A percentile compares a stretch with the other conserved stretches of the same genome.
Evolutionary conservation across 1,284 basidiomycete genomes (phyloP).

Genomic region (Austroboletus novae-zelandiae): DNA sequence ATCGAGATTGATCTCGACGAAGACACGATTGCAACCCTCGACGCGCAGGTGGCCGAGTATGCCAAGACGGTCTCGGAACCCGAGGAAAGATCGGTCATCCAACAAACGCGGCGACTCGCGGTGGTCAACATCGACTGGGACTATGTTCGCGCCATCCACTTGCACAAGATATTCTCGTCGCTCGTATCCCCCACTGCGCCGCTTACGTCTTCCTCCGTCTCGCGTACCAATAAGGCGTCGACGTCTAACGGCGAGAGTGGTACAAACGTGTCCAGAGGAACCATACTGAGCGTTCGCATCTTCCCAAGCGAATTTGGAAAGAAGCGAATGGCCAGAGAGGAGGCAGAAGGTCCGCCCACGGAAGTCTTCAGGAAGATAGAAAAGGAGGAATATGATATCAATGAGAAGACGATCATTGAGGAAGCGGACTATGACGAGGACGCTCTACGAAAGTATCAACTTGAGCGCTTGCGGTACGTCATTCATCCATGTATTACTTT

Average conservation of each 20-base stretch:
- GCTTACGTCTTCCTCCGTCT: constrained; percentile 31
- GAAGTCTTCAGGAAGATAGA: constrained; percentile 73
- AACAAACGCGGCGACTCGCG: constrained; percentile 79
- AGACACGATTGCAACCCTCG: constrained; percentile 63
- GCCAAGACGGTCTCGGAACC: constrained; percentile 42
- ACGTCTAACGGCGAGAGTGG: constrained; percentile 13
- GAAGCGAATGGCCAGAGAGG: constrained; percentile 83
- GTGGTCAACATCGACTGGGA: constrained; percentile 99
- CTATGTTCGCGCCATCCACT: constrained; percentile 85
- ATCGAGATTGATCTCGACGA: constrained; percentile 81
- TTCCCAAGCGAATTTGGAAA: constrained; percentile 96
- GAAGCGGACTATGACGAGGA: constrained; percentile 85
- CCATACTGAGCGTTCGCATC: constrained; percentile 73
- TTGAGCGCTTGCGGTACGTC: constrained; percentile 86
- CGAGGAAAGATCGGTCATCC: constrained; percentile 30
- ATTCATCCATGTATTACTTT: not conserved
- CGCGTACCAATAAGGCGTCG: not conserved
- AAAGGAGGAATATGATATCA: constrained; percentile 43
- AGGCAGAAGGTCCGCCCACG: constrained; percentile 85
- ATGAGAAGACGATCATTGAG: constrained; percentile 68
- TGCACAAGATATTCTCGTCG: constrained; percentile 93
- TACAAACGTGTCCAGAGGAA: constrained; percentile 48
- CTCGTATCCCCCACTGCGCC: constrained; percentile 66
- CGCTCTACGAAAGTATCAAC: constrained; percentile 88
- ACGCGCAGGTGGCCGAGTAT: constrained; percentile 71